Conservation (phyloP, 495 filamentous ascomycete genomes). For the Tuber microsphaerosporum region DNA sequence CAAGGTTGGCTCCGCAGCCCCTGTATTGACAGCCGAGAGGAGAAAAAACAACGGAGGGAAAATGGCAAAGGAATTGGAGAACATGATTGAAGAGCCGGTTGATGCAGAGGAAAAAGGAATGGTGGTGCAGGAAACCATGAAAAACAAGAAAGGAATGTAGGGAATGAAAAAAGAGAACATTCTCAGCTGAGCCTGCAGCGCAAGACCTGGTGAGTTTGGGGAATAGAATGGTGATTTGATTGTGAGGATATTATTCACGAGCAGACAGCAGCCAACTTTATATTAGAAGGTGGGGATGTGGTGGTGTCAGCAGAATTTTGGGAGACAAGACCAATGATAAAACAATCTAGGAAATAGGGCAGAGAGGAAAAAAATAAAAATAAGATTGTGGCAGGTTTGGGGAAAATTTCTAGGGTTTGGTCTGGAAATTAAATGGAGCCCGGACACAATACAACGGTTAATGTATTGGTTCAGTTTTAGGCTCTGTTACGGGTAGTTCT, state of each 20-base stretch:
- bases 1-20: neutral
- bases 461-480: too few species aligned
- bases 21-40: neutral
- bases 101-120: neutral
- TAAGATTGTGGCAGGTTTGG: too few species aligned
- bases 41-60: neutral
- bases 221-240: neutral
- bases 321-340: neutral
- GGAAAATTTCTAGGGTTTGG: neutral
- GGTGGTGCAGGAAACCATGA: neutral
- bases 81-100: neutral
- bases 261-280: neutral
- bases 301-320: neutral
- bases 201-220: too few species aligned
- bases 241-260: neutral
- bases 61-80: neutral
- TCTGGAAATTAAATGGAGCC: neutral
- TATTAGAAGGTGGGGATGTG: neutral
- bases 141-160: neutral
- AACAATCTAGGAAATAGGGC: neutral
- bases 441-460: too few species aligned
- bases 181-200: neutral
- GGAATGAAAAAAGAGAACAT: neutral
- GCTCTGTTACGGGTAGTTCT: too few species aligned
- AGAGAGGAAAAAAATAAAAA: neutral